These are phyloP conservation scores for Orobanche coerulescens DNA, from an alignment of 257 asterid species.

Conservation along the genomic window DNA sequence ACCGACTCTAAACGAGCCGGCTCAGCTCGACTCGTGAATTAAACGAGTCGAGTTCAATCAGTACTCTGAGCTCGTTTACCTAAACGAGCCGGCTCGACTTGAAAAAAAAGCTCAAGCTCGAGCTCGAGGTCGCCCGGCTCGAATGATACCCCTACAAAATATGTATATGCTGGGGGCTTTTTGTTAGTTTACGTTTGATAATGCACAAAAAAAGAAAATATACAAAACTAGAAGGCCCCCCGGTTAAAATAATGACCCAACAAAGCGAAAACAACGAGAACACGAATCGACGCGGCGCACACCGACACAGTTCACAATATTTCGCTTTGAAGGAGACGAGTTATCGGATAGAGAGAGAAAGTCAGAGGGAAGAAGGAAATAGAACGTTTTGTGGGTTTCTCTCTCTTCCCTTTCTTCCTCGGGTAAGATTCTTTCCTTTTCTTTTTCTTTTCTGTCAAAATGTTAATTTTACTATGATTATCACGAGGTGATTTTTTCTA, in stretches of 20 bases:
- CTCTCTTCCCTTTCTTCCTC: constrained; percentile 17
- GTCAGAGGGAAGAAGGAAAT: not conserved
- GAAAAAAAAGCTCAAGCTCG: too few relatives aligned
- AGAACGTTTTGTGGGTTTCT: constrained; percentile 11
- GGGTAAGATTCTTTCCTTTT: constrained; percentile 27
- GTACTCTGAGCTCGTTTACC: too few relatives aligned
- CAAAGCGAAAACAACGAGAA: constrained; percentile 13
- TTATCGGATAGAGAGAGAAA: constrained; percentile 14
- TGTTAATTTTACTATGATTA: not conserved
- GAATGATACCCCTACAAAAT: too few relatives aligned
- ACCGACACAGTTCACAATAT: constrained; percentile 17
- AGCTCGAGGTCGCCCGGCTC: too few relatives aligned
- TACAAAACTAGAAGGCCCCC: not conserved
- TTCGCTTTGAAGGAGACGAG: constrained; percentile 21
- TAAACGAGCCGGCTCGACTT: too few relatives aligned
- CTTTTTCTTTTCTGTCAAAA: not conserved
- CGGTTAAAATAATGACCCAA: not conserved
- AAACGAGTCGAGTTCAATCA: too few relatives aligned
- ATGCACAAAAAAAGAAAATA: not conserved
- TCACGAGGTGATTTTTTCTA: constrained; percentile 3
- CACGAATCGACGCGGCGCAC: constrained; percentile 20
- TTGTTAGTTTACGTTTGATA: not conserved
- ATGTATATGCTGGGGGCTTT: too few relatives aligned
- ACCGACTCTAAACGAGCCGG: too few relatives aligned
- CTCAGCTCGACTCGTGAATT: too few relatives aligned